Percentiles rank a stretch among this genome's conserved stretches.
Conservation (phyloP, 257 asterid genomes). For the Thymus mandschuricus region DNA sequence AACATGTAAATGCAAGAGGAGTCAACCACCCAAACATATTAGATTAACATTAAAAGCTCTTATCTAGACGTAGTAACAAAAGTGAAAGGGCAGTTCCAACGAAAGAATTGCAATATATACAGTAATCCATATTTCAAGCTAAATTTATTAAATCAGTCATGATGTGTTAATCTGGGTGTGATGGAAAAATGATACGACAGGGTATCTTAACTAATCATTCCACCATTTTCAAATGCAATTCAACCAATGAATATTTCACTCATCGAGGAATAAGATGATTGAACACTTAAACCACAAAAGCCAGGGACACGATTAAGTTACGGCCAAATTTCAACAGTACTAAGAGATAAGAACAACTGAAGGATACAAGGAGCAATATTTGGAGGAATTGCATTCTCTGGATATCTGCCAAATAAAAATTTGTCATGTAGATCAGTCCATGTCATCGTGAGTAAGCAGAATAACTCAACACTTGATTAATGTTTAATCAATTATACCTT, state of each 20-base stretch:
- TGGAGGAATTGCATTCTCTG: constrained; percentile 80
- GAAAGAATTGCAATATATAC: too few relatives aligned
- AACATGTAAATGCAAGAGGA: too few relatives aligned
- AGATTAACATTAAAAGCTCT: too few relatives aligned
- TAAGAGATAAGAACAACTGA: constrained; percentile 20
- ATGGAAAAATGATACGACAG: too few relatives aligned
- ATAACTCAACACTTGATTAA: constrained; percentile 13
- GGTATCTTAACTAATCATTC: too few relatives aligned
- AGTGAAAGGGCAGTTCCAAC: too few relatives aligned
- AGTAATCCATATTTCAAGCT: too few relatives aligned
- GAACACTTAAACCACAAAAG: constrained; percentile 21
- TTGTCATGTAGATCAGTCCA: background rate
- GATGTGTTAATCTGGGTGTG: too few relatives aligned
- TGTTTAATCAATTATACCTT: constrained; percentile 48
- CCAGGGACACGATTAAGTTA: background rate
- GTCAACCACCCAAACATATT: too few relatives aligned
- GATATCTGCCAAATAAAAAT: constrained; percentile 60
- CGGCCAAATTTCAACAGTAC: constrained; percentile 26
- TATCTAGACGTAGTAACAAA: too few relatives aligned
- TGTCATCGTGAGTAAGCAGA: constrained; percentile 16
- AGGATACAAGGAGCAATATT: constrained; percentile 95
- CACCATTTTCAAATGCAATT: background rate
- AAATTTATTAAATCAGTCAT: too few relatives aligned
- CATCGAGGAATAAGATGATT: background rate
- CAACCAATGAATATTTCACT: background rate